Conservation (phyloP, 2,329 filamentous ascomycete species). For the Neonectria hederae region DNA sequence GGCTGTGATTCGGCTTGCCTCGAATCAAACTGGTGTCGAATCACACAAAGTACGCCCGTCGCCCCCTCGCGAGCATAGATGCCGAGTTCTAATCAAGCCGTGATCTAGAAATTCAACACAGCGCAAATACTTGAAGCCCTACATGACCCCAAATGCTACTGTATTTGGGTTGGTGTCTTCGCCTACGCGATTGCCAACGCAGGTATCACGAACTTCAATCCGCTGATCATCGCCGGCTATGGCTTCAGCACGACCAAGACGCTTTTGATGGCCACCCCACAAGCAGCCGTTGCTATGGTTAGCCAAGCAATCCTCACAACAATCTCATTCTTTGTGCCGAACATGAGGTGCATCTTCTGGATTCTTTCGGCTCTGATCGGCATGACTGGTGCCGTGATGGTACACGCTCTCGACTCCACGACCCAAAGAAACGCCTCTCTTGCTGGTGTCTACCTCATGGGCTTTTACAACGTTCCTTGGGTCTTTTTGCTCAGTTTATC, state of each 20-base stretch:
- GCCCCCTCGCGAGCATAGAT: no score
- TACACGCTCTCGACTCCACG: slow-evolving; percentile 34
- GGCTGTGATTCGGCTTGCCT: slow-evolving; percentile 4
- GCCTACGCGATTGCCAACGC: slow-evolving; percentile 75
- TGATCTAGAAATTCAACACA: slow-evolving; percentile 22
- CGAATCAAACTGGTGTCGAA: slow-evolving; percentile 16
- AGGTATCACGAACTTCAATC: slow-evolving; percentile 71
- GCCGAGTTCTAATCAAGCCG: background rate
- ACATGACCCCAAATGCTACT: slow-evolving; percentile 33
- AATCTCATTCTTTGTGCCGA: slow-evolving; percentile 41
- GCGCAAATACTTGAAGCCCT: slow-evolving; percentile 35
- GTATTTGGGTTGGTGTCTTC: slow-evolving; percentile 47
- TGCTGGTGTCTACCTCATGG: slow-evolving; percentile 46
- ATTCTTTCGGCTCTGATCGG: slow-evolving; percentile 36
- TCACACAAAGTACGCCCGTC: background rate
- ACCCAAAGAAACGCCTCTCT: slow-evolving; percentile 38
- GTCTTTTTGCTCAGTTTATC: slow-evolving; percentile 39
- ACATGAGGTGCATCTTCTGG: slow-evolving; percentile 46
- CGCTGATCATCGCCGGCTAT: slow-evolving; percentile 69
- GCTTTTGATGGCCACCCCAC: slow-evolving; percentile 45
- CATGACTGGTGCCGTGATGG: slow-evolving; percentile 41
- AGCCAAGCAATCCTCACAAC: slow-evolving; percentile 34
- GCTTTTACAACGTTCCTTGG: slow-evolving; percentile 46
- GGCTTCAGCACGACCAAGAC: slow-evolving; percentile 44
- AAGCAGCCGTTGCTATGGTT: slow-evolving; percentile 46